These are phyloP conservation scores for Dictyostelium capitatum DNA, from an alignment of 78 protist species.

Conservation along the genomic window DNA sequence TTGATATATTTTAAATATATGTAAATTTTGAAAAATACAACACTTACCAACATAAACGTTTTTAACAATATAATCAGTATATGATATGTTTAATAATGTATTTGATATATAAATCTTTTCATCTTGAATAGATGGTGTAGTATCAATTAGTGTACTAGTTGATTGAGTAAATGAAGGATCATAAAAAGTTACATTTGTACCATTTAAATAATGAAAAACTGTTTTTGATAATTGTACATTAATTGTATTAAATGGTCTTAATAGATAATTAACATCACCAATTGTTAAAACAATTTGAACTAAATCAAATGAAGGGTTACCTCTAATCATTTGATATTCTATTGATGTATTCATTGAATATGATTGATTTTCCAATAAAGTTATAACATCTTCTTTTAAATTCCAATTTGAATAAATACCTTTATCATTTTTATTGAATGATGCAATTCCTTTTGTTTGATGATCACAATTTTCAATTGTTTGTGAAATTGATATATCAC, in stretches of 20 bases:
- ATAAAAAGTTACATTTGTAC: background rate
- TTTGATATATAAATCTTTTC: no score
- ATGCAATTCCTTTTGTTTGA: background rate
- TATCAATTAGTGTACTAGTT: no score
- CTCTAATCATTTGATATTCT: no score
- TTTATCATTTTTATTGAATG: no score
- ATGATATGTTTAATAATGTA: no score
- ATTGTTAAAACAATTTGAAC: background rate
- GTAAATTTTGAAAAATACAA: no score
- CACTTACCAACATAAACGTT: background rate
- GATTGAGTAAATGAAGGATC: background rate
- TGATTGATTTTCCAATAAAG: no score
- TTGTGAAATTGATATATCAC: no score
- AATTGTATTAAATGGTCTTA: background rate
- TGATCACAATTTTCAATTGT: background rate
- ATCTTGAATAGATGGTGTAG: no score
- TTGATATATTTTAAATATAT: no score
- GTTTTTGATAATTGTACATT: background rate
- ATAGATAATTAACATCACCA: background rate
- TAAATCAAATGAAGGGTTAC: background rate
- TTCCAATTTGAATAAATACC: background rate
- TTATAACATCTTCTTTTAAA: background rate
- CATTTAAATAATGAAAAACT: background rate
- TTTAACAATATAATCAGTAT: no score
- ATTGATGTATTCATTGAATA: no score